A percentile compares a stretch with the other conserved stretches of the same genome.
Evolutionary conservation across 140 eudicot genomes (phyloP).

Genomic region (Cichorium intybus): DNA sequence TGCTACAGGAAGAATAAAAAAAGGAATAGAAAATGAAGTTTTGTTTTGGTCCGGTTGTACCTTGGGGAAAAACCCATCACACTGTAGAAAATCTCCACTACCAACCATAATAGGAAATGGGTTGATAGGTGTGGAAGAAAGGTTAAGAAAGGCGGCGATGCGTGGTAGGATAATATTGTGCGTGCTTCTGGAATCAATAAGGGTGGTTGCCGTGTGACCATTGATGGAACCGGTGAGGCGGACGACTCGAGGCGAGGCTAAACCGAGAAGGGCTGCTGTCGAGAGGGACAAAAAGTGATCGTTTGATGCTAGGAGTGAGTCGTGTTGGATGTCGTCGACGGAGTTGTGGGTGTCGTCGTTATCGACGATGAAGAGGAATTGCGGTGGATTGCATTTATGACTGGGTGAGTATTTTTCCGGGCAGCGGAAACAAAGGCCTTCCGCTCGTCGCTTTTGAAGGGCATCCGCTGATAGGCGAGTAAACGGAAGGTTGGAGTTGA

Average conservation of each 20-base stretch:
- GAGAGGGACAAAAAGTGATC: neutral
- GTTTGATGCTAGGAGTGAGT: rapidly evolving
- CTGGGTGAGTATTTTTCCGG: neutral
- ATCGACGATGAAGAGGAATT: neutral
- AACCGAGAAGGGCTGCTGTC: neutral
- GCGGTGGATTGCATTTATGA: neutral
- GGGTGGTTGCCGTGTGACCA: neutral
- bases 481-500: neutral
- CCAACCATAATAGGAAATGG: no score
- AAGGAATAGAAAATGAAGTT: no score
- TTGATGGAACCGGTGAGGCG: neutral
- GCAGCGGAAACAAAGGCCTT: neutral
- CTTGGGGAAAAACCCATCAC: no score
- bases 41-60: no score
- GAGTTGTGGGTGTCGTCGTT: neutral
- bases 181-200: neutral
- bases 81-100: no score
- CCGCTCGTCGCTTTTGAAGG: neutral
- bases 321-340: no score
- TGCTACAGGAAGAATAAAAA: no score
- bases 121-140: neutral
- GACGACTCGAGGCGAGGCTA: neutral
- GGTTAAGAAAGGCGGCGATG: neutral
- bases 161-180: neutral
- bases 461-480: no score